These are phyloP conservation scores for Rhizopus stolonifer DNA, from an alignment of 371 early-diverging fungal genomes.

Conservation along the genomic window DNA sequence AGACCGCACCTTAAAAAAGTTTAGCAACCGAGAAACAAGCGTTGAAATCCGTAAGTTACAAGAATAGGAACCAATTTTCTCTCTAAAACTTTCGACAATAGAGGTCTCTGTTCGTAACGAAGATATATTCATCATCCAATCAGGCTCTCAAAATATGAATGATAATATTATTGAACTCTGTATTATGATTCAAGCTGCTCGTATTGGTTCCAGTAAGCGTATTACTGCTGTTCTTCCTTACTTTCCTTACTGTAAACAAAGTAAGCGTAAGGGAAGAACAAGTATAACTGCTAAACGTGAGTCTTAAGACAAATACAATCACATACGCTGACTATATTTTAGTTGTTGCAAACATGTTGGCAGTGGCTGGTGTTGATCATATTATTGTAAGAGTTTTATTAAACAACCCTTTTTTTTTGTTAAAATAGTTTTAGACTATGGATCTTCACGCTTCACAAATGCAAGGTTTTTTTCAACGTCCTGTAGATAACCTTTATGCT, in stretches of 20 bases:
- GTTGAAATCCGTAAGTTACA: constrained; percentile 59
- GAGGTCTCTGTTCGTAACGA: constrained; percentile 92
- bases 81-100: constrained; percentile 25
- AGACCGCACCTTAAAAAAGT: constrained; percentile 72
- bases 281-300: constrained; percentile 93
- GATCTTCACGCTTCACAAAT: constrained; percentile 93
- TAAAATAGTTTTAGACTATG: constrained; percentile 80
- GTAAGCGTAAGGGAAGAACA: constrained; percentile 95
- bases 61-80: neutral
- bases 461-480: constrained; percentile 95
- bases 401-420: too few species aligned
- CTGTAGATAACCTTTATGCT: constrained; percentile 94
- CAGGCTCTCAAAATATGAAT: constrained; percentile 86
- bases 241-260: constrained; percentile 96
- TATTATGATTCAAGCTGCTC: constrained; percentile 95
- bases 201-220: constrained; percentile 85
- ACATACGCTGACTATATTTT: neutral
- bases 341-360: constrained; percentile 95
- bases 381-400: constrained; percentile 83
- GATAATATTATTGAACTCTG: constrained; percentile 96
- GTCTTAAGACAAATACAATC: neutral
- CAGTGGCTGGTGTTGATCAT: constrained; percentile 95
- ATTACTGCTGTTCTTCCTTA: constrained; percentile 92
- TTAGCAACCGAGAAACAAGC: constrained; percentile 72
- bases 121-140: constrained; percentile 97